A percentile compares a stretch with the other conserved stretches of the same genome.
Conservation (phyloP, 169 alveolate genomes). For the Plasmodium ovale region DNA sequence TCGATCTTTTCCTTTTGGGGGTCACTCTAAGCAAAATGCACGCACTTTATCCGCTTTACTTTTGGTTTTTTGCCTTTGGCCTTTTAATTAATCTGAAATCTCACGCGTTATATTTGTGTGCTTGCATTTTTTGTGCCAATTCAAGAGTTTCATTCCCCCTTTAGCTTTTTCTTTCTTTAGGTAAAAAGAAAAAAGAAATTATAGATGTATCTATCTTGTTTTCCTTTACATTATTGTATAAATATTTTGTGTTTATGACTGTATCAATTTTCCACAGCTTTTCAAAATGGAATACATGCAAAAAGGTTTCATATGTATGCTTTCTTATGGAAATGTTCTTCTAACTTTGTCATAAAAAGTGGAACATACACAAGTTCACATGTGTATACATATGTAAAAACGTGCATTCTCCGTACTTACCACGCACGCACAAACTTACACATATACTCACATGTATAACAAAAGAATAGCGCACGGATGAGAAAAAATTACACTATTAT, state of each 20-base stretch:
- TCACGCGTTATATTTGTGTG: not conserved
- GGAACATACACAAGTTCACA: not conserved
- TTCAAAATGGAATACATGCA: not conserved
- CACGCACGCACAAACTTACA: not conserved
- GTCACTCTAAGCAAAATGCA: not conserved
- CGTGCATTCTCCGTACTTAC: too few relatives aligned
- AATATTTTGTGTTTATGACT: not conserved
- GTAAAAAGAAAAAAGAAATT: not conserved
- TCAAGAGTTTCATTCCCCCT: slow-evolving; percentile 1
- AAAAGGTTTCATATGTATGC: slow-evolving; percentile 1
- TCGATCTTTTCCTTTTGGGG: not conserved
- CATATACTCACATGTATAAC: not conserved
- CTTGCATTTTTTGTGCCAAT: not conserved
- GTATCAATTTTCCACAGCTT: slow-evolving; percentile 20
- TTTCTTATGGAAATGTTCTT: not conserved
- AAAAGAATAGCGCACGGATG: not conserved
- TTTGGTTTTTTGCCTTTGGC: not conserved
- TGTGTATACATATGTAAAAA: not conserved
- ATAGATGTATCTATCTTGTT: not conserved
- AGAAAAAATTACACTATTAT: too few relatives aligned
- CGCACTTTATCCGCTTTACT: not conserved
- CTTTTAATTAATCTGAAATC: not conserved
- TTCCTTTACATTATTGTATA: not conserved
- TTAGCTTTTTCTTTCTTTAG: not conserved
- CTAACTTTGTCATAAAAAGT: not conserved